phyloP scores from a whole-genome alignment of 2,329 filamentous ascomycete species.

The Talaromyces sp. region DNA sequence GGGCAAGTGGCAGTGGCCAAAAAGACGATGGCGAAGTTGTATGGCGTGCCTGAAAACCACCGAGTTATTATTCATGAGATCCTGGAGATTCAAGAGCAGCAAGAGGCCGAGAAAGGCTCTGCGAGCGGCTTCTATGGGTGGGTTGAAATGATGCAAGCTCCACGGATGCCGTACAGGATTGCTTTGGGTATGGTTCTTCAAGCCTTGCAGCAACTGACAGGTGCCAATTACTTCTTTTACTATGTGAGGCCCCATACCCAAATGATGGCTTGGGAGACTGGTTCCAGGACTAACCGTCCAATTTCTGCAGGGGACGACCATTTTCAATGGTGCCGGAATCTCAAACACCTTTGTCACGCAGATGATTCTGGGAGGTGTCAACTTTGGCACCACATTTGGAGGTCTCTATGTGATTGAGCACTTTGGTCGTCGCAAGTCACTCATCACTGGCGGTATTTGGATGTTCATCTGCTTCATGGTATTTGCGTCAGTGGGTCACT shows the following conservation, averaged over 20 bases:
- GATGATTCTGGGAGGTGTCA: conserved; percentile 68
- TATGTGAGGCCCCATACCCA: no score
- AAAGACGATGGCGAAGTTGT: conserved; percentile 56
- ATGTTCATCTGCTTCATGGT: conserved; percentile 67
- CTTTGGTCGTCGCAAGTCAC: conserved; percentile 67
- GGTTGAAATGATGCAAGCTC: conserved; percentile 48
- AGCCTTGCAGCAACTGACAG: conserved; percentile 49
- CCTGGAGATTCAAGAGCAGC: conserved; percentile 58
- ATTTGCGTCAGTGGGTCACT: conserved; percentile 62
- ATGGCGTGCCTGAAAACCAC: conserved; percentile 58
- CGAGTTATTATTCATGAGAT: conserved; percentile 58
- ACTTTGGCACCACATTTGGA: conserved; percentile 67
- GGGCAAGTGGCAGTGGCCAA: conserved; percentile 56
- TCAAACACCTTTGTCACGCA: conserved; percentile 65
- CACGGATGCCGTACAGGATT: conserved; percentile 50
- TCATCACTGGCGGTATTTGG: conserved; percentile 68
- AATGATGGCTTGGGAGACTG: no score
- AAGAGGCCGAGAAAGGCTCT: conserved; percentile 52
- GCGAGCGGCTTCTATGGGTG: conserved; percentile 37
- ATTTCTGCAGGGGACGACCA: conserved; percentile 27
- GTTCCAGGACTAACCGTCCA: no score
- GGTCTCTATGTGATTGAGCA: conserved; percentile 71
- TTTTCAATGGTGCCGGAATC: conserved; percentile 67
- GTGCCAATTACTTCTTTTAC: conserved; percentile 56
- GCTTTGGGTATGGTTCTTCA: conserved; percentile 46